Percentiles rank a stretch among this genome's conserved stretches.
Conservation (phyloP, 78 protist species). For the Dictyostelium firmibasis region DNA sequence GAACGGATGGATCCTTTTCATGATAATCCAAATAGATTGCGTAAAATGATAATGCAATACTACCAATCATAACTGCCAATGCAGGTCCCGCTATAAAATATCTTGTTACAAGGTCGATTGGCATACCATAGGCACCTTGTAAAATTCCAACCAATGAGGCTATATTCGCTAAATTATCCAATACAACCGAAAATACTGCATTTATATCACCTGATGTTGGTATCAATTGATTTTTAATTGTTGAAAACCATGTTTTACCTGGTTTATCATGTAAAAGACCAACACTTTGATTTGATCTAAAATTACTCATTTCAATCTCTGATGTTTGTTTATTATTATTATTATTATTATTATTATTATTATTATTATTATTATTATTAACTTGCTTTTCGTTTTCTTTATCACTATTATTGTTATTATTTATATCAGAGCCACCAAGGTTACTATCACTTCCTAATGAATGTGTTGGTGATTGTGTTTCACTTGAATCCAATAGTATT, state of each 20-base stretch:
- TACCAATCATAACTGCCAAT: constrained; percentile 60
- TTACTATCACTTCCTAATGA: background rate
- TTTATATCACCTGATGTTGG: constrained; percentile 58
- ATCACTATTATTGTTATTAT: background rate
- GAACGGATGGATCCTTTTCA: constrained; percentile 2
- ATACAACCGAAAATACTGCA: constrained; percentile 63
- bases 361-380: background rate
- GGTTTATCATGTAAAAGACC: background rate
- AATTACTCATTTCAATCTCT: background rate
- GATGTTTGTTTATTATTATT: background rate
- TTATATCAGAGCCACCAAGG: background rate
- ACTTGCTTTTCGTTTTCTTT: background rate
- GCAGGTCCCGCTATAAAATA: constrained; percentile 73
- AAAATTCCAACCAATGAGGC: constrained; percentile 51
- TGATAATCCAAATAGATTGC: constrained; percentile 46
- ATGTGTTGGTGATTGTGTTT: background rate
- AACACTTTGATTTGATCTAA: constrained; percentile 1
- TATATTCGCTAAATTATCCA: constrained; percentile 66
- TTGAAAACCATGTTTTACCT: background rate
- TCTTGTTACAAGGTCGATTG: constrained; percentile 7
- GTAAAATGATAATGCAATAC: constrained; percentile 14
- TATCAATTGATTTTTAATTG: background rate
- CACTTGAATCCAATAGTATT: background rate
- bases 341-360: background rate
- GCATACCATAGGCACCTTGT: constrained; percentile 48